Percentiles rank a stretch among this genome's conserved stretches.
These are phyloP conservation scores for Discostella pseudostelligera DNA, from an alignment of 108 stramenopile species.

Conservation along the genomic window DNA sequence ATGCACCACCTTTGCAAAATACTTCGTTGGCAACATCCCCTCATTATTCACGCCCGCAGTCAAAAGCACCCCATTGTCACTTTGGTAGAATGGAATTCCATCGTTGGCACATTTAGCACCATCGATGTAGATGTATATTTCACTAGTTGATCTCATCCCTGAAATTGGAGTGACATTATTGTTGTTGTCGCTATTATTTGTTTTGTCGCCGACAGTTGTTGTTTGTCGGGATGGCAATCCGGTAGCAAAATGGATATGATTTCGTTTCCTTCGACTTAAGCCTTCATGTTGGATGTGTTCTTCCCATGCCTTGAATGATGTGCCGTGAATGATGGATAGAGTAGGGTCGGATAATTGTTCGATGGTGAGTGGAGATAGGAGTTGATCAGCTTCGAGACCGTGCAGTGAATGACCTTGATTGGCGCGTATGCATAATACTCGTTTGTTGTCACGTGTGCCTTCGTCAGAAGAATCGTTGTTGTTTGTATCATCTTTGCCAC, in stretches of 20 bases:
- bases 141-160: slow-evolving; percentile 69
- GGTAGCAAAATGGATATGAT: slow-evolving; percentile 82
- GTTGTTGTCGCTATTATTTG: neutral
- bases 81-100: slow-evolving; percentile 62
- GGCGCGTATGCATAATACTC: slow-evolving; percentile 74
- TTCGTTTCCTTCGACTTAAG: slow-evolving; percentile 67
- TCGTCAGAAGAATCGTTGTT: slow-evolving; percentile 3
- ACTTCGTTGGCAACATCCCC: slow-evolving; percentile 68
- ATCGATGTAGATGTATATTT: slow-evolving; percentile 72
- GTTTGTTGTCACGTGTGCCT: slow-evolving; percentile 4
- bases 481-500: slow-evolving; percentile 12
- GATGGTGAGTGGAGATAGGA: slow-evolving; percentile 50
- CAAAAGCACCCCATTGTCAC: slow-evolving; percentile 76
- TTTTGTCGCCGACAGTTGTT: slow-evolving; percentile 10
- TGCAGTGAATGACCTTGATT: slow-evolving; percentile 81
- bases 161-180: slow-evolving; percentile 57
- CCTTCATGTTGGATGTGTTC: slow-evolving; percentile 58
- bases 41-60: slow-evolving; percentile 59
- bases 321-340: slow-evolving; percentile 69
- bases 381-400: slow-evolving; percentile 47
- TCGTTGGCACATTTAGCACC: slow-evolving; percentile 59
- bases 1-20: slow-evolving; percentile 61
- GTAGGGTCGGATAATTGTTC: slow-evolving; percentile 47
- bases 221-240: slow-evolving; percentile 48
- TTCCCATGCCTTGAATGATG: slow-evolving; percentile 63